Conservation (phyloP, 1,139 yeast genomes). For the Protomyces macrosporus region DNA sequence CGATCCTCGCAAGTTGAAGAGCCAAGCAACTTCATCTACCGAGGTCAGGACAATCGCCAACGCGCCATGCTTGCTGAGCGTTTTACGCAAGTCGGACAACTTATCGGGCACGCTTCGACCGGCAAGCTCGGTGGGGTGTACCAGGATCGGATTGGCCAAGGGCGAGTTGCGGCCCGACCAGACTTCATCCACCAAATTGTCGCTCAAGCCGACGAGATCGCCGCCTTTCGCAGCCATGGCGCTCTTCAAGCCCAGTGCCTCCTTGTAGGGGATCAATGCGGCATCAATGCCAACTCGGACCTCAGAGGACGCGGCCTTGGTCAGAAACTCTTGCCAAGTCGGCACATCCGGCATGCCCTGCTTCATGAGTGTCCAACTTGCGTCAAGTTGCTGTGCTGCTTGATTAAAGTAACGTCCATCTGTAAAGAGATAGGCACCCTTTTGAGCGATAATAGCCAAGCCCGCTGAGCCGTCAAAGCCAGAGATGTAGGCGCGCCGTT, state of each 20-base stretch:
- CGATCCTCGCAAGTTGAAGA: conserved; percentile 28
- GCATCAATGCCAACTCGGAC: conserved; percentile 58
- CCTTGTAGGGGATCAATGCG: conserved; percentile 49
- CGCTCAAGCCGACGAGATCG: conserved; percentile 57
- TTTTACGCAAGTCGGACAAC: conserved; percentile 45
- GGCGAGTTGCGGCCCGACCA: conserved; percentile 52
- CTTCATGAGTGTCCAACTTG: conserved; percentile 75
- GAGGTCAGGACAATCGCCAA: conserved; percentile 58
- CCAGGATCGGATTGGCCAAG: conserved; percentile 37
- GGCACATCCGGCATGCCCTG: conserved; percentile 64
- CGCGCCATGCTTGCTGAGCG: conserved; percentile 45
- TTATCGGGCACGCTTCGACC: conserved; percentile 45
- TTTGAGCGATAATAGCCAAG: conserved; percentile 72
- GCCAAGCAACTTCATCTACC: conserved; percentile 72
- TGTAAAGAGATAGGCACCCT: conserved; percentile 76
- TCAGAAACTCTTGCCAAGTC: conserved; percentile 78
- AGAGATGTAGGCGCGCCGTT: conserved; percentile 29
- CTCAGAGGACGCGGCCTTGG: conserved; percentile 39
- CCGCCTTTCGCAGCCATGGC: conserved; percentile 41
- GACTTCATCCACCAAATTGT: conserved; percentile 68
- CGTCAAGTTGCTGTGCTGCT: conserved; percentile 78
- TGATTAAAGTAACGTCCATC: conserved; percentile 94
- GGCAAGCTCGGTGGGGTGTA: conserved; percentile 40
- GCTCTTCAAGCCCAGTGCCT: conserved; percentile 37
- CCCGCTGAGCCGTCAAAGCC: conserved; percentile 97